Evolutionary conservation across 1,284 basidiomycete species (phyloP).

Genomic region (Heterobasidion parviporum): DNA sequence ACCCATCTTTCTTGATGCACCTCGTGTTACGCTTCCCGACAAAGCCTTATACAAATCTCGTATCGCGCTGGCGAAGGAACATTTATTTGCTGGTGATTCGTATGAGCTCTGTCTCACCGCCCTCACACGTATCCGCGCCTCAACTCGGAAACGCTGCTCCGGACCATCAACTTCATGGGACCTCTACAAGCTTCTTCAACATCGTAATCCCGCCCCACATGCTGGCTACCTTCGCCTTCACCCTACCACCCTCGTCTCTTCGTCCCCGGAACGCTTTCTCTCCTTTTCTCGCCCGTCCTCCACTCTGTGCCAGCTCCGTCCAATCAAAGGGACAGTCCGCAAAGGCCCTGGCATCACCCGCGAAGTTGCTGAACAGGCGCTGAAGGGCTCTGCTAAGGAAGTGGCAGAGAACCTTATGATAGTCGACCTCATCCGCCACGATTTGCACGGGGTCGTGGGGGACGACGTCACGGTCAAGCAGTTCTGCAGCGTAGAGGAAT

Average conservation of each 20-base stretch:
- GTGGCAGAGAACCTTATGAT: conserved; percentile 99
- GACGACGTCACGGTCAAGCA: conserved; percentile 76
- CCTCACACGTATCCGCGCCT: conserved; percentile 44
- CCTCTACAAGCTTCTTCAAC: conserved; percentile 64
- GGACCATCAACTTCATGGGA: conserved; percentile 53
- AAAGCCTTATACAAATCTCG: conserved; percentile 59
- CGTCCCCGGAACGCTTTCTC: conserved; percentile 91
- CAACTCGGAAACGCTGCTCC: conserved; percentile 20
- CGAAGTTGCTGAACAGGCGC: conserved; percentile 50
- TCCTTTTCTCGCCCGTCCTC: conserved; percentile 67
- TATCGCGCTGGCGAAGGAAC: conserved; percentile 70
- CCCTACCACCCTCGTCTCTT: conserved; percentile 62
- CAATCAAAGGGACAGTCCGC: conserved; percentile 90
- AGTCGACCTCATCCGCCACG: conserved; percentile 92
- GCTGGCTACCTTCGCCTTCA: conserved; percentile 76
- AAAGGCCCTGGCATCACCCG: conserved; percentile 59
- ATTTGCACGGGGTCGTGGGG: conserved; percentile 74
- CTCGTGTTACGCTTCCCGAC: conserved; percentile 42
- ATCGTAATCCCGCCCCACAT: conserved; percentile 86
- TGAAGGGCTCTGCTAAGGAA: conserved; percentile 82
- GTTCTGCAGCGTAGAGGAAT: conserved; percentile 88
- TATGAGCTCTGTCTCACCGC: conserved; percentile 96
- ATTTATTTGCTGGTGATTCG: conserved; percentile 82
- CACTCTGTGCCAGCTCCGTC: conserved; percentile 75
- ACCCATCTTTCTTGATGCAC: conserved; percentile 10